Evolutionary conservation across 139 green algal species (phyloP).

Genomic region (Spirogloea muscicola): DNA sequence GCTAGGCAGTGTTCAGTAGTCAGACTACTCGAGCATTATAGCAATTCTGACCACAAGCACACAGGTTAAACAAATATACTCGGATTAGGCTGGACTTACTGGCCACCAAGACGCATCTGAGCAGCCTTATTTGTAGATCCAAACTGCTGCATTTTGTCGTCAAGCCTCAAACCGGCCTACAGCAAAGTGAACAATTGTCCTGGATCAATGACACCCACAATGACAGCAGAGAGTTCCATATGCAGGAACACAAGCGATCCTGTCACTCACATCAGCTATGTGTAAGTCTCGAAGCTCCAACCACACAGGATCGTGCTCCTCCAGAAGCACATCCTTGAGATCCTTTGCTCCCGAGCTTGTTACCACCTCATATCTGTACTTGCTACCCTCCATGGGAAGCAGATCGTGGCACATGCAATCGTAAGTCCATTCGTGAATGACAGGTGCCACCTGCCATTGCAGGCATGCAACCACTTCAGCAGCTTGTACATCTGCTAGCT

Average conservation of each 20-base stretch:
- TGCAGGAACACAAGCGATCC: no score
- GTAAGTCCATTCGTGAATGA: slow-evolving; percentile 98
- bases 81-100: no score
- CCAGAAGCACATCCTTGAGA: slow-evolving; percentile 69
- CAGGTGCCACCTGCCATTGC: slow-evolving; percentile 80
- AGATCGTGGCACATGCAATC: slow-evolving; percentile 91
- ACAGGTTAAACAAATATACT: no score
- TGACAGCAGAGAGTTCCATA: no score
- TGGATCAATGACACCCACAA: not conserved
- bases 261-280: slow-evolving; percentile 78
- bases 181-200: not conserved
- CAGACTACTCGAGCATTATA: no score
- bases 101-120: no score
- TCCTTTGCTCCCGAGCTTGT: slow-evolving; percentile 68
- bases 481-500: no score
- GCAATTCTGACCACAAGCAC: no score
- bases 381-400: slow-evolving; percentile 55
- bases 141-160: no score
- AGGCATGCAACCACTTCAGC: no score
- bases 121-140: no score
- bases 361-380: slow-evolving; percentile 55
- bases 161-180: not conserved
- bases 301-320: slow-evolving; percentile 70
- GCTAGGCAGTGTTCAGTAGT: no score
- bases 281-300: slow-evolving; percentile 83